phyloP scores from a whole-genome alignment of 2,329 filamentous ascomycete species.

The Penicillium sp. region DNA sequence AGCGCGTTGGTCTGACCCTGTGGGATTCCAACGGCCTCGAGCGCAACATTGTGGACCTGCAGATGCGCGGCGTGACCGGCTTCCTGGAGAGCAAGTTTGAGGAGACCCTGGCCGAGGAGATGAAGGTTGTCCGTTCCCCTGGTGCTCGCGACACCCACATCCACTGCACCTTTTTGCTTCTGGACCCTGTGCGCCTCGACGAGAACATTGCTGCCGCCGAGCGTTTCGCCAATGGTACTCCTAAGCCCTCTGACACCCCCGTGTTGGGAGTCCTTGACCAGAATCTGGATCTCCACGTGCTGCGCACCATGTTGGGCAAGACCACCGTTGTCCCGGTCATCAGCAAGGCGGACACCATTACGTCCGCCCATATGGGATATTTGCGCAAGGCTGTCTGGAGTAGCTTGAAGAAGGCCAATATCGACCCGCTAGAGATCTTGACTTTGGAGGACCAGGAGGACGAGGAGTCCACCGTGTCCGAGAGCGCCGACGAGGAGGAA shows the following conservation, averaged over 20 bases:
- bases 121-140: slow-evolving; percentile 91
- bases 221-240: slow-evolving; percentile 54
- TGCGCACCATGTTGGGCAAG: slow-evolving; percentile 84
- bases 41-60: slow-evolving; percentile 90
- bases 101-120: slow-evolving; percentile 94
- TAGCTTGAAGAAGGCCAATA: slow-evolving; percentile 76
- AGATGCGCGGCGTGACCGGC: slow-evolving; percentile 82
- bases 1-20: slow-evolving; percentile 85
- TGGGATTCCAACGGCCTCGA: slow-evolving; percentile 97
- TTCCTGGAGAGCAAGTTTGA: slow-evolving; percentile 99
- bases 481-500: slow-evolving; percentile 50
- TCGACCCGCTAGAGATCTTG: slow-evolving; percentile 85
- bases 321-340: slow-evolving; percentile 95
- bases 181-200: slow-evolving; percentile 84
- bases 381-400: slow-evolving; percentile 90
- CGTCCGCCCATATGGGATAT: slow-evolving; percentile 87
- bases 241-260: slow-evolving; percentile 43
- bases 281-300: slow-evolving; percentile 83
- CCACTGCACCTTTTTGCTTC: slow-evolving; percentile 86
- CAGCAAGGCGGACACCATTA: slow-evolving; percentile 94
- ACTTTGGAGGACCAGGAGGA: slow-evolving; percentile 77
- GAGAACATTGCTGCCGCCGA: slow-evolving; percentile 70
- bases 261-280: slow-evolving; percentile 73
- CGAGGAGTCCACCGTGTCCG: slow-evolving; percentile 54
- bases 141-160: slow-evolving; percentile 95